Conservation (phyloP, 179 eudicot genomes). For the Sideroxylon spinosum region DNA sequence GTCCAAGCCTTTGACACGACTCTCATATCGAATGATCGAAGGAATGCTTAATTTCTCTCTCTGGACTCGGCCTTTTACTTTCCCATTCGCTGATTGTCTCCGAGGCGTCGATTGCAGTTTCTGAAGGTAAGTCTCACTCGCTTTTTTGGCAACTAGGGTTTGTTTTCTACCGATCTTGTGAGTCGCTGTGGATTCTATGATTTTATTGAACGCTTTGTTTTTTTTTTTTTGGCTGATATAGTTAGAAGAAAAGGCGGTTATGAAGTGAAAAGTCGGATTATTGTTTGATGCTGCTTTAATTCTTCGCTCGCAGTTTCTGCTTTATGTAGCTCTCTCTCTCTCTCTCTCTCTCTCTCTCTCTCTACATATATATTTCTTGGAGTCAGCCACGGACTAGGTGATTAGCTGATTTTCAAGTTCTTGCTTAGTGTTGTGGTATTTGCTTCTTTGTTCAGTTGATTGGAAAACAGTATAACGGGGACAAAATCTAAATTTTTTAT, state of each 20-base stretch:
- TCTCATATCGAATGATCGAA: not conserved
- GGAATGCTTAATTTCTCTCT: not conserved
- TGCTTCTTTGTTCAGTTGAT: not conserved
- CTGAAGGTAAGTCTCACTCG: not conserved
- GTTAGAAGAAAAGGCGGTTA: not conserved
- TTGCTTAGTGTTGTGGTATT: not conserved
- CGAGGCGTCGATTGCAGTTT: not conserved
- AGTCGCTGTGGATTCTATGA: not conserved
- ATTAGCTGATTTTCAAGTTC: not conserved
- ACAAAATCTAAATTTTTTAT: not conserved
- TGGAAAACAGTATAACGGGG: not conserved
- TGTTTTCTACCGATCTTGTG: not conserved
- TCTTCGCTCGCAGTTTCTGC: not conserved
- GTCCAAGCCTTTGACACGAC: not conserved
- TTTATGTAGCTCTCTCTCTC: not conserved
- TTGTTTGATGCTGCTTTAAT: not conserved
- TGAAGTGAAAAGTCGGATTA: not conserved
- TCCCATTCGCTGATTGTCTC: not conserved
- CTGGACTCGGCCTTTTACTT: not conserved
- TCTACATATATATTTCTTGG: not conserved
- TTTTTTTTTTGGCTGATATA: not conserved
- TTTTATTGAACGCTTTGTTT: not conserved
- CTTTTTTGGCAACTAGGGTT: slow-evolving; percentile 10
- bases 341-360: too few relatives aligned
- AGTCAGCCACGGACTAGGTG: not conserved